A percentile compares a stretch with the other conserved stretches of the same genome.
Evolutionary conservation across 208 protist species (phyloP).

Genomic region (Crithidia mellificae): DNA sequence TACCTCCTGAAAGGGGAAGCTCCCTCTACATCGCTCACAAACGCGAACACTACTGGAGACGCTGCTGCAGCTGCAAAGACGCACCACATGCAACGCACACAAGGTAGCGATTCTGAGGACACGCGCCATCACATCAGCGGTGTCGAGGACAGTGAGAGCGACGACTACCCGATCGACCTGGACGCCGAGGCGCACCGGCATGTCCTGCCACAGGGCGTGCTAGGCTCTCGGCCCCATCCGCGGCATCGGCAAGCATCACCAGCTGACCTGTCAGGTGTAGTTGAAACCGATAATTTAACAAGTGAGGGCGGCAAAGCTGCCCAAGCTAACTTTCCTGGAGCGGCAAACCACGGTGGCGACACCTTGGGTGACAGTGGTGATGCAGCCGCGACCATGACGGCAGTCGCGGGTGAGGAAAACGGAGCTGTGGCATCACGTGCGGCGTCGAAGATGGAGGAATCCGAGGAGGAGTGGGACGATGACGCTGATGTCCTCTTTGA

Average conservation of each 20-base stretch:
- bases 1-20: too few relatives aligned
- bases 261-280: background rate
- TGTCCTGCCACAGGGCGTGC: background rate
- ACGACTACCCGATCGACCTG: background rate
- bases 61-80: too few relatives aligned
- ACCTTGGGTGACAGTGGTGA: too few relatives aligned
- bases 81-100: background rate
- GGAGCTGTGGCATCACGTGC: too few relatives aligned
- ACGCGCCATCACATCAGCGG: too few relatives aligned
- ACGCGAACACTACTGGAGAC: too few relatives aligned
- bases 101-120: background rate
- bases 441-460: background rate
- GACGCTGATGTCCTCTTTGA: slow-evolving; percentile 3
- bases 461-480: slow-evolving; percentile 4
- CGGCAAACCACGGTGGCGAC: too few relatives aligned
- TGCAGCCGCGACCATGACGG: background rate
- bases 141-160: background rate
- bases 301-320: too few relatives aligned
- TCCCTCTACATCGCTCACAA: too few relatives aligned
- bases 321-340: too few relatives aligned
- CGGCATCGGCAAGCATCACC: background rate
- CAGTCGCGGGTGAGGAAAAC: background rate
- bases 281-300: background rate
- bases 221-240: background rate
- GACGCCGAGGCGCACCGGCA: background rate